Conservation (phyloP, 495 filamentous ascomycete genomes). For the Penicillium argentinense region DNA sequence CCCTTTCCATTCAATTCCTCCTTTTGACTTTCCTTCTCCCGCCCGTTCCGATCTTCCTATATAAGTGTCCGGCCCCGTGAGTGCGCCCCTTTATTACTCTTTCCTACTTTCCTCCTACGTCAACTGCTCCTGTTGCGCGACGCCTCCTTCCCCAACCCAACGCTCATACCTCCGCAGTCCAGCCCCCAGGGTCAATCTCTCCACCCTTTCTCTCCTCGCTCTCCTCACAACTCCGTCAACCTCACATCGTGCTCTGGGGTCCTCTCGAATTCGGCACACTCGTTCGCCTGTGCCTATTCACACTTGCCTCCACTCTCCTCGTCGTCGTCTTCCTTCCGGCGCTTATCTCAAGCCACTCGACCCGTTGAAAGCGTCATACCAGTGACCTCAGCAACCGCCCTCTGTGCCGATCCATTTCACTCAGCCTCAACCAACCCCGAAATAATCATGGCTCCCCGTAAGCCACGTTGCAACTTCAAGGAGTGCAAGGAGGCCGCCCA, state of each 20-base stretch:
- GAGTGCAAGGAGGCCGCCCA: conserved; percentile 83
- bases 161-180: conserved; percentile 12
- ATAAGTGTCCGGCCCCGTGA: conserved; percentile 19
- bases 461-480: conserved; percentile 83
- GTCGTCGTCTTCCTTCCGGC: conserved; percentile 18
- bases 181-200: too few relatives aligned
- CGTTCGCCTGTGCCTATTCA: conserved; percentile 3
- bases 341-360: conserved; percentile 13
- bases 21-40: conserved; percentile 28
- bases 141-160: conserved; percentile 17
- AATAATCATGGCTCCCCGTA: conserved; percentile 63
- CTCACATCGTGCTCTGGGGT: conserved; percentile 5
- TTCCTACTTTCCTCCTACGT: conserved; percentile 40
- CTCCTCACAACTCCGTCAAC: conserved; percentile 29
- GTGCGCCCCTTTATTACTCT: conserved; percentile 27
- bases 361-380: background rate
- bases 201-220: conserved; percentile 34
- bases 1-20: conserved; percentile 13
- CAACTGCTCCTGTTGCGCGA: conserved; percentile 32
- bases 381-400: background rate
- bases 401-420: background rate
- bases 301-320: conserved; percentile 3
- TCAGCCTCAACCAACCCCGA: conserved; percentile 4
- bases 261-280: background rate
- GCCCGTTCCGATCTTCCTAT: conserved; percentile 26